phyloP scores from a whole-genome alignment of 2,329 filamentous ascomycete species.

The Colletotrichum graminicola region DNA sequence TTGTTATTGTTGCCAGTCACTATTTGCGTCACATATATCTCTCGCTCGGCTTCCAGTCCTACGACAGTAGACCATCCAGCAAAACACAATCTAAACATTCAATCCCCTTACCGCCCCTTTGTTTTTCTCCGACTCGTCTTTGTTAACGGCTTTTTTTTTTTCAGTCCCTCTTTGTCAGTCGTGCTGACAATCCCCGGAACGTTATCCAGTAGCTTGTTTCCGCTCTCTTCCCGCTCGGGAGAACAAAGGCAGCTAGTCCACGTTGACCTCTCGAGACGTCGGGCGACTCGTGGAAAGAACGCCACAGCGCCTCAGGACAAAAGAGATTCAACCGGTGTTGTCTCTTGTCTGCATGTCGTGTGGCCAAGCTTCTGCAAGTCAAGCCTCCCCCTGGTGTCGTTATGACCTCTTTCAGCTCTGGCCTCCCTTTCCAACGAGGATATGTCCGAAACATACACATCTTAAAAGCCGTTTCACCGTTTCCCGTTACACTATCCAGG shows the following conservation, averaged over 20 bases:
- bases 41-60: neutral
- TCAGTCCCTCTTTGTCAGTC: slow-evolving; percentile 26
- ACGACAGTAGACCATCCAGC: neutral
- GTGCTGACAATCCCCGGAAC: slow-evolving; percentile 15
- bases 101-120: neutral
- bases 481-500: neutral
- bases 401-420: slow-evolving; percentile 2
- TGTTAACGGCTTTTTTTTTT: slow-evolving; percentile 12
- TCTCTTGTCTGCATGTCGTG: slow-evolving; percentile 8
- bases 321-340: neutral
- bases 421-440: neutral
- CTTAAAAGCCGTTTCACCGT: neutral
- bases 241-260: slow-evolving; percentile 25
- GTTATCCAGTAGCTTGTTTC: slow-evolving; percentile 20
- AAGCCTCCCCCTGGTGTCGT: neutral
- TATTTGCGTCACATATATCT: slow-evolving; percentile 10
- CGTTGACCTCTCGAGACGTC: slow-evolving; percentile 5
- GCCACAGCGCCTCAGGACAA: slow-evolving; percentile 15
- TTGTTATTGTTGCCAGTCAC: slow-evolving; percentile 8
- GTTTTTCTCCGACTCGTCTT: neutral
- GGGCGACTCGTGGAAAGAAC: slow-evolving; percentile 16
- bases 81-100: slow-evolving; percentile 4
- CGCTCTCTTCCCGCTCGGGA: neutral
- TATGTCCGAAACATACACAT: neutral
- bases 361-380: neutral